Evolutionary conservation across 116 monocot species (phyloP), one percentile per base, ranked within the genome.

Genomic region (Cymodocea nodosa): DNA sequence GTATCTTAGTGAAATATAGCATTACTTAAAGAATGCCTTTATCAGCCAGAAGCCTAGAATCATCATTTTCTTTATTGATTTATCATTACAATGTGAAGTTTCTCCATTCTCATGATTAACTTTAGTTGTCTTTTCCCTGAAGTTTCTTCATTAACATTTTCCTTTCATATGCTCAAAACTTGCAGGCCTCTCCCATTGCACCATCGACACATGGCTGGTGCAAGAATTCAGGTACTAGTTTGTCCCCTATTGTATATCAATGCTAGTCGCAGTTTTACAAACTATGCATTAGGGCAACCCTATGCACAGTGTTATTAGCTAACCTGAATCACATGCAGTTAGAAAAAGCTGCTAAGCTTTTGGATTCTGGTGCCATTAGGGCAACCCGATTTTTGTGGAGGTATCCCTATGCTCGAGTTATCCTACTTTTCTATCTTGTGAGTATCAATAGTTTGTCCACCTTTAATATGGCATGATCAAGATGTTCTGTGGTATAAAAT

Each of bases 321-420:
- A 51, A 18, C 62, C 10, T 50, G 50, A 50, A 52, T 53, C 56
- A 72, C 54, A 73, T 79, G 59, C 67, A 95, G 95, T 79, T 95
- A 63, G 83, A 87, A 81, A 90, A 65, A 67, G 95, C 95, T 72
- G 95, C 83, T 20, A 95, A 90, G 73, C 63, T 95, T 64, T 68
- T 95, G 71, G 95, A 95, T 69, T 73, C 90, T 5, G 95, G 95
- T 70, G 90, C 95, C 64, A 87, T 95, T 55, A 81, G 87, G 60
- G 95, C 95, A 35, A 95, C 95, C 56, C 75, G 85, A 82, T 95
- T 87, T 80, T 71, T 95, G 10, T 90, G 95, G 95, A 82, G 87
- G 35, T 85, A 90, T 74, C 95, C 95, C 22, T 73, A 85, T 62
- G 95, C 95, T 68, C 75, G 95, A 61, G 65, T 95, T 16, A 76